Evolutionary conservation across 176 grass and related monocot species (phyloP), one percentile per base, ranked within the genome.

Genomic region (Oryza longistaminata): DNA sequence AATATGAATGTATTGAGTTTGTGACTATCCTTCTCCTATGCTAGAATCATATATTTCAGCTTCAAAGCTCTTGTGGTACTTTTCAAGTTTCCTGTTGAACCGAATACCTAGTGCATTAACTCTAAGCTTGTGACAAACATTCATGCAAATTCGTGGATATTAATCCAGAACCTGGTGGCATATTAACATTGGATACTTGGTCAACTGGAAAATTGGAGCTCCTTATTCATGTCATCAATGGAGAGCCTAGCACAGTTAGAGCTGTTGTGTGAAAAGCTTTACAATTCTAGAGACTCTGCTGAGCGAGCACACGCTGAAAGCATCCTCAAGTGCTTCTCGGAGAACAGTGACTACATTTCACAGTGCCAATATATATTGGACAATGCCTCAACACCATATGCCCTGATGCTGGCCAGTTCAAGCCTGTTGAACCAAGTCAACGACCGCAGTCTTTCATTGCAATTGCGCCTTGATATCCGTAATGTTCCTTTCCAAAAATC

Each of bases 301-400:
- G 97, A 99, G 90, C 83, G 97, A 82, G 97, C 93, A 50, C 93
- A 92, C 88, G 97, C 92, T 83, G 97, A 92, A 88, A 94, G 86
- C 83, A 95, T 93, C 79, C 86, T 99, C 81, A 99, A 99, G 90
- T 99, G 93, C 84, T 99, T 99, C 88, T 99, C 97, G 79, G 93
- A 93, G 86, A 99, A 96, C 88, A 90, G 91, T 78, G 97, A 96
- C 82, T 99, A 99, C 84, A 99, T 99, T 89, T 86, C 85, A 21
- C 97, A 99, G 70, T 99, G 97, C 82, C 97, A 99, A 84, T 99
- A 96, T 87, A 99, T 99, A 92, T 90, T 99, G 88, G 97, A 99
- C 82, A 99, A 99, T 91, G 97, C 97, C 58, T 92, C 93, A 73
- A 99, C 91, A 86, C 97, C 97, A 80, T 99, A 99, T 85, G 97